These are phyloP conservation scores for Grosmannia clavigera DNA, from an alignment of 2,329 filamentous ascomycete species.

Conservation along the genomic window DNA sequence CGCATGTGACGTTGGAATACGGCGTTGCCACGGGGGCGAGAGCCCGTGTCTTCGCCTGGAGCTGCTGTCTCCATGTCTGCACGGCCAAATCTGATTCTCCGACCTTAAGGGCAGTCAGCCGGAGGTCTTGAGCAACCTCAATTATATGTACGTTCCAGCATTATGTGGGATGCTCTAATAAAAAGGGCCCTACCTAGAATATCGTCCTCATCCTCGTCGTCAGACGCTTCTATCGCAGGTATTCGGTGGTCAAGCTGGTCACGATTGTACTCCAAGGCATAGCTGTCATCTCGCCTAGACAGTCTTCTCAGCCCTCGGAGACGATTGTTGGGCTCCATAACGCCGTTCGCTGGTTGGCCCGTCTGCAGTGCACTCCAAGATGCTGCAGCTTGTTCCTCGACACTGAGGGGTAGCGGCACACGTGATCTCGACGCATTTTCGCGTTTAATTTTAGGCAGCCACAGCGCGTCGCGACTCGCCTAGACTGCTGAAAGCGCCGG, in stretches of 20 bases:
- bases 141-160: too few species aligned
- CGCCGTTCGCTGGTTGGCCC: neutral
- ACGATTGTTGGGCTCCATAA: conserved; percentile 11
- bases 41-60: neutral
- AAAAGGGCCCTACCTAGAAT: neutral
- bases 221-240: neutral
- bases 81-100: neutral
- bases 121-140: neutral
- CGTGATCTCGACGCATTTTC: conserved; percentile 12
- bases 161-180: neutral
- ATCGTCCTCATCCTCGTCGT: neutral
- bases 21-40: neutral
- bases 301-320: conserved; percentile 9
- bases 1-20: neutral
- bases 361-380: neutral
- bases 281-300: conserved; percentile 4
- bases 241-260: neutral
- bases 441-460: conserved; percentile 10
- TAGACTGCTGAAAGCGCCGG: neutral
- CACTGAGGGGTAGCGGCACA: neutral
- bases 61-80: neutral
- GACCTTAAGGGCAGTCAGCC: neutral
- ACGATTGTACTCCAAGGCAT: neutral
- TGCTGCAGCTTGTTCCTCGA: neutral
- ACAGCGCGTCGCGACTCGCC: conserved; percentile 8